These are phyloP conservation scores for Lepidium sativum DNA, from an alignment of 345 rosid species.

Conservation along the genomic window DNA sequence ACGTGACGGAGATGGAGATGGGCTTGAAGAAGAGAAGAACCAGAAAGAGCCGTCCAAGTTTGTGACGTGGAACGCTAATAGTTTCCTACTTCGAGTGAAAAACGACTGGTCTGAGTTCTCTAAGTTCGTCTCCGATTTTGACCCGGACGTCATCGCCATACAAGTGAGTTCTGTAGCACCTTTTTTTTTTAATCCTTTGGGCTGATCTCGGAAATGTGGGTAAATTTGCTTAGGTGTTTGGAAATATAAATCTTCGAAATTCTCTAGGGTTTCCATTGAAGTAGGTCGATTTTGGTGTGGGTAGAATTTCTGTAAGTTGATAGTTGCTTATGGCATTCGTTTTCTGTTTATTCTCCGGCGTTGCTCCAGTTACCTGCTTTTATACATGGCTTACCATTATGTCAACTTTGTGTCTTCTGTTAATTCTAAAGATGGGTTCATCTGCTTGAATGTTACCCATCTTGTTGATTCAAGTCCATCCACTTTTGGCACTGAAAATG, in stretches of 20 bases:
- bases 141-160: conserved; percentile 82
- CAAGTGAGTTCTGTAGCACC: conserved; percentile 40
- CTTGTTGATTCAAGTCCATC: background rate
- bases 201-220: conserved; percentile 1
- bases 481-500: background rate
- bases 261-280: conserved; percentile 8
- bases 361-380: background rate
- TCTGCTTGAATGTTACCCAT: background rate
- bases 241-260: background rate
- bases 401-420: background rate
- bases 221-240: conserved; percentile 1
- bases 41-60: conserved; percentile 68
- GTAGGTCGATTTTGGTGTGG: background rate
- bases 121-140: conserved; percentile 47
- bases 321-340: too few species aligned
- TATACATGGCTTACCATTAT: background rate
- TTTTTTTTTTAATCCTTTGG: background rate
- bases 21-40: conserved; percentile 8
- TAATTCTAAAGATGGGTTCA: background rate
- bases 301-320: background rate
- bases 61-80: conserved; percentile 89
- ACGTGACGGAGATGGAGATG: conserved; percentile 15
- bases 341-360: background rate
- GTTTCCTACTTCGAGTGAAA: conserved; percentile 89
- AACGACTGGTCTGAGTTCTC: conserved; percentile 81